Conservation (phyloP, 495 filamentous ascomycete species). For the Penicillium taxi region DNA sequence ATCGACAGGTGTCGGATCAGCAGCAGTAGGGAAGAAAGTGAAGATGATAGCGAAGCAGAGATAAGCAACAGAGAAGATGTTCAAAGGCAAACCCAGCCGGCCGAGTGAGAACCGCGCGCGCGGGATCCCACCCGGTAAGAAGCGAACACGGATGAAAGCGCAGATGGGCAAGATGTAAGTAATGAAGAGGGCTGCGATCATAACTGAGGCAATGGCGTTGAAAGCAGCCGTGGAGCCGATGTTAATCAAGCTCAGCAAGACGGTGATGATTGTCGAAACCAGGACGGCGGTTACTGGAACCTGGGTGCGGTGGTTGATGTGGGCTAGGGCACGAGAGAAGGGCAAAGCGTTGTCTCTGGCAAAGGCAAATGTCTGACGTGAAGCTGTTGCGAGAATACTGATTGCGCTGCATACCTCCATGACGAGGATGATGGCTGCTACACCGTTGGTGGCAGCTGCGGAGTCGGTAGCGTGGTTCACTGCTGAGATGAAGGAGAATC, state of each 20-base stretch:
- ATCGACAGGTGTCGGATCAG: constrained; percentile 19
- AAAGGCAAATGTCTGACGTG: constrained; percentile 43
- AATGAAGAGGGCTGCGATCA: constrained; percentile 33
- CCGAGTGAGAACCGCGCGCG: constrained; percentile 21
- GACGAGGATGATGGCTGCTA: constrained; percentile 34
- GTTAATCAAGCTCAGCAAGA: constrained; percentile 39
- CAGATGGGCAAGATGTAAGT: constrained; percentile 36
- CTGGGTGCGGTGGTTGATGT: constrained; percentile 32
- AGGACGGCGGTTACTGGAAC: constrained; percentile 49
- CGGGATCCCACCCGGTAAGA: constrained; percentile 18
- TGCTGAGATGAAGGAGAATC: constrained; percentile 34
- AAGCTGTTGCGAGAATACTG: constrained; percentile 32
- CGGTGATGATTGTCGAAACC: constrained; percentile 41
- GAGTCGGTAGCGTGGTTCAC: constrained; percentile 25
- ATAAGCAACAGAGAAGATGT: constrained; percentile 19
- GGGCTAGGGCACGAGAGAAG: constrained; percentile 27
- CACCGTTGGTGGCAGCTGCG: constrained; percentile 22
- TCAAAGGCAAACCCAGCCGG: constrained; percentile 15
- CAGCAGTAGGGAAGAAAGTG: constrained; percentile 39
- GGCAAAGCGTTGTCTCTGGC: constrained; percentile 44
- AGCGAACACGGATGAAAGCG: constrained; percentile 18
- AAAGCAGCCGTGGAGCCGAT: constrained; percentile 40
- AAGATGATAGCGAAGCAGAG: constrained; percentile 33
- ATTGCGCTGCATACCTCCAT: constrained; percentile 36
- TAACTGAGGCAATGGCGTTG: constrained; percentile 37